Conservation (phyloP, 345 rosid genomes). For the Eucalyptus erythrocorys region DNA sequence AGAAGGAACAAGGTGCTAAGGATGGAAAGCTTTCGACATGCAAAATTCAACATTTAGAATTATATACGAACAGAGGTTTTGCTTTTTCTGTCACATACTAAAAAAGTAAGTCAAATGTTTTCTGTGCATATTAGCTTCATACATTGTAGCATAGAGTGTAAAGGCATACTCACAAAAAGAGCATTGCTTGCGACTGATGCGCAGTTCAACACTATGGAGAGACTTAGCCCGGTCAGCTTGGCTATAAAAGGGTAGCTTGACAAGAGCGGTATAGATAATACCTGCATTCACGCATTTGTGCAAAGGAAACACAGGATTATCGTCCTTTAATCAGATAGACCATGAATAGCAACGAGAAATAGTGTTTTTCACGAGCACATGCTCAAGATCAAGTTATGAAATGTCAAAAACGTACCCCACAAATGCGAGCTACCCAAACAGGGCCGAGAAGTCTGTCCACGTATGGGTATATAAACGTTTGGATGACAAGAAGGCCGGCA, state of each 20-base stretch:
- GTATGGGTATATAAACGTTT: constrained; percentile 46
- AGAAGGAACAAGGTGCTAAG: constrained; percentile 25
- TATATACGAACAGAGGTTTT: not conserved
- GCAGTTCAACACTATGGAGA: constrained; percentile 32
- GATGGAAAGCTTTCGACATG: constrained; percentile 9
- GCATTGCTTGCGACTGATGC: constrained; percentile 57
- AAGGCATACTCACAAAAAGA: constrained; percentile 23
- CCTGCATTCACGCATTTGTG: constrained; percentile 19
- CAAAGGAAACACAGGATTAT: not conserved
- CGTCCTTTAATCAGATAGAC: not conserved
- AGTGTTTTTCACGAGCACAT: not conserved
- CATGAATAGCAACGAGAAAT: not conserved
- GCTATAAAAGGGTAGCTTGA: constrained; percentile 58
- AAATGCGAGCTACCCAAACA: constrained; percentile 30
- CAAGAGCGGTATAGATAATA: constrained; percentile 35
- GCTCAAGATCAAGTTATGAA: not conserved
- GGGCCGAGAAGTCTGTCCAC: constrained; percentile 71
- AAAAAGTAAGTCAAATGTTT: not conserved
- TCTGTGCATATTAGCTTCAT: not conserved
- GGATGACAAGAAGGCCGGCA: constrained; percentile 66
- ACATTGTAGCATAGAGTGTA: not conserved
- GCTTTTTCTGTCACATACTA: not conserved
- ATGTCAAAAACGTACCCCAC: constrained; percentile 36
- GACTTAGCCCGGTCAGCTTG: constrained; percentile 50
- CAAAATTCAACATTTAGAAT: not conserved